These are phyloP conservation scores for Vaccinium myrtillus DNA, from an alignment of 148 eudicot genomes.

Conservation along the genomic window DNA sequence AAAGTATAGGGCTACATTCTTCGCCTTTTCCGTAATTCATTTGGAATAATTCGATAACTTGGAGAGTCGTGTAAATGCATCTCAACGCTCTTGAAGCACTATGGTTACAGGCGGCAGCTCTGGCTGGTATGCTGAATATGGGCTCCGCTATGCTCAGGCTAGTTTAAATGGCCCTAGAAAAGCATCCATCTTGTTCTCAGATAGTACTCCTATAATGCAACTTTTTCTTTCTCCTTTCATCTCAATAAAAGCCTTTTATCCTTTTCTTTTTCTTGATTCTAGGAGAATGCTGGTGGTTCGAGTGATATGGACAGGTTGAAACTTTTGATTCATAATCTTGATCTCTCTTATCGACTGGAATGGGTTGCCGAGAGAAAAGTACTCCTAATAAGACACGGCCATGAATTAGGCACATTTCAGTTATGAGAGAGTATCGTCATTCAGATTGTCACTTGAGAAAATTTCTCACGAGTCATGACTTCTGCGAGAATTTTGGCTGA, in stretches of 20 bases:
- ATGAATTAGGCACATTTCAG: slow-evolving; percentile 71
- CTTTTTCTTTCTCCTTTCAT: neutral
- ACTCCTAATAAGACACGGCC: slow-evolving; percentile 61
- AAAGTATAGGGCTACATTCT: neutral
- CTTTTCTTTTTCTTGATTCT: slow-evolving; percentile 21
- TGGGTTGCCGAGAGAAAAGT: slow-evolving; percentile 82
- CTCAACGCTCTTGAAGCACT: neutral
- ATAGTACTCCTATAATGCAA: neutral
- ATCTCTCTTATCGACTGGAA: slow-evolving; percentile 77
- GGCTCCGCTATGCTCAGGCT: neutral
- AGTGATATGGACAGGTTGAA: slow-evolving; percentile 61
- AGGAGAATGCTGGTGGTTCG: slow-evolving; percentile 46
- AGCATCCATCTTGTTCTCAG: neutral
- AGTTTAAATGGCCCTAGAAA: neutral
- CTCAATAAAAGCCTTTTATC: neutral
- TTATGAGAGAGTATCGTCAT: slow-evolving; percentile 24
- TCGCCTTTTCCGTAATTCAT: neutral
- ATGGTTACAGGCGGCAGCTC: neutral
- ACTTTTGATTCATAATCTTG: slow-evolving; percentile 70
- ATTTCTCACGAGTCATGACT: neutral
- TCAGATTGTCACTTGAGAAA: slow-evolving; percentile 1
- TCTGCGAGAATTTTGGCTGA: neutral
- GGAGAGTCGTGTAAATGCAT: neutral
- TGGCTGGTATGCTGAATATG: neutral
- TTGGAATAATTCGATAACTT: neutral